Evolutionary conservation across 257 asterid species (phyloP), one percentile per base, ranked within the genome.

Genomic region (Oldenlandia corymbosa): DNA sequence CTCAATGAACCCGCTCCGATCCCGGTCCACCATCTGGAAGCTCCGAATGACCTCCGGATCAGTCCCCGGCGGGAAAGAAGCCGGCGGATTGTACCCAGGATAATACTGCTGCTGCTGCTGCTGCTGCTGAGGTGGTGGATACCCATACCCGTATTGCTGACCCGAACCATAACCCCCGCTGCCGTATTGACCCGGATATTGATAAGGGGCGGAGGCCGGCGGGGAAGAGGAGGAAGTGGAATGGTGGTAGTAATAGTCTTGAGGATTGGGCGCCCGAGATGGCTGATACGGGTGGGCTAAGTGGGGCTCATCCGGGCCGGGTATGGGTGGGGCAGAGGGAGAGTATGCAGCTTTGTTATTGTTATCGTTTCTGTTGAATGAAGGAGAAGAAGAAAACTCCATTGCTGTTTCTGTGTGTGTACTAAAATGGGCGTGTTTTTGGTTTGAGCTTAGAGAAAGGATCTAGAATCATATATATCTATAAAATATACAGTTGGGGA

Each of bases 11-110:
- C 95, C 97, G 69, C 89, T 85, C 26, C 63, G 76, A 63, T 90
- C 85, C 67, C 81, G 72, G 45, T 90, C 97, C 69, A 87, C 97
- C 96, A 81, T 84, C 77, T 85, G 91, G 66, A 85, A 90, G 68
- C 84, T 84, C 75, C 83, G 78, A 62, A 90, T 78, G 74, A 85
- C 82, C 64, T 85, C 95, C 71, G 95, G 95, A 64, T 82, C 77
- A 10, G 96, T 90, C 2, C 88, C 95, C 48, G 81, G 86, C 0
- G 96, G 96, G 68, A 87, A 90, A 51, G 73, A 64, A 62, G 69
- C 65, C 68, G 75, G 61, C 7, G 50, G 45, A 64, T 68, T 36
- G 37, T 69, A 64, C 21, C 68, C 60, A 67, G 66, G 83, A 57
- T 54, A 75, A 62, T 68, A 79, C 61, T 64, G 75, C 41, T 48